phyloP scores from a whole-genome alignment of 768 basidiomycete species.

The Leccinum disarticulatum region DNA sequence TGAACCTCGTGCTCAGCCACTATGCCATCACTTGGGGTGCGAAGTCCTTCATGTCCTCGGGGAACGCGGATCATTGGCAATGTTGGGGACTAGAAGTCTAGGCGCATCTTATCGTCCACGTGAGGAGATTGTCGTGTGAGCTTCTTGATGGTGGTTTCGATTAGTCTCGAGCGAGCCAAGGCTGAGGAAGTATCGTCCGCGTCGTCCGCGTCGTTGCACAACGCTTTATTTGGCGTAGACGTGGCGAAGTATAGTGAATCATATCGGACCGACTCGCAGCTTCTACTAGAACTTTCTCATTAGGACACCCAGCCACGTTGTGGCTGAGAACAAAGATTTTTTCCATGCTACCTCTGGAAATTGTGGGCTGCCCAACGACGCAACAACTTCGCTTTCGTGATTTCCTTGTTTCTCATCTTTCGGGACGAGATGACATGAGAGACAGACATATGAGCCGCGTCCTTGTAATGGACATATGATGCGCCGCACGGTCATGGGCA shows the following conservation, averaged over 20 bases:
- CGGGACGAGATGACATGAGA: neutral
- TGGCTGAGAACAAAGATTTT: neutral
- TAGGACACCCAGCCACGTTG: neutral
- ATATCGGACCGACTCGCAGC: neutral
- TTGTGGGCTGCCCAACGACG: no score
- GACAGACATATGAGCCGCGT: neutral
- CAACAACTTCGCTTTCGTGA: neutral
- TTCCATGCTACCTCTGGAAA: neutral
- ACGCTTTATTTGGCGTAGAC: neutral
- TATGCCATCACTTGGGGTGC: conserved; percentile 70
- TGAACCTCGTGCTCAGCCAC: conserved; percentile 58
- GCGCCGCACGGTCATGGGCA: neutral
- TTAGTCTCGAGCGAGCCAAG: neutral
- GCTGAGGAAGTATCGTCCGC: neutral
- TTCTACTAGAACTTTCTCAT: neutral
- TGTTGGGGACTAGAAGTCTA: conserved; percentile 14
- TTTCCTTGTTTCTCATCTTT: neutral
- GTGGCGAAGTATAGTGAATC: neutral
- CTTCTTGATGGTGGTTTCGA: neutral
- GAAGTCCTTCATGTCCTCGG: conserved; percentile 3
- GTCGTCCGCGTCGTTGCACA: neutral
- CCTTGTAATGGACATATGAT: conserved; percentile 1
- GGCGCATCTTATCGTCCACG: neutral
- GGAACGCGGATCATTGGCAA: conserved; percentile 7
- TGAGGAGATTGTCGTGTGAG: neutral